Base-by-base conservation (phyloP, 768 basidiomycete genomes). In the Boletus pseudopeckii region DNA sequence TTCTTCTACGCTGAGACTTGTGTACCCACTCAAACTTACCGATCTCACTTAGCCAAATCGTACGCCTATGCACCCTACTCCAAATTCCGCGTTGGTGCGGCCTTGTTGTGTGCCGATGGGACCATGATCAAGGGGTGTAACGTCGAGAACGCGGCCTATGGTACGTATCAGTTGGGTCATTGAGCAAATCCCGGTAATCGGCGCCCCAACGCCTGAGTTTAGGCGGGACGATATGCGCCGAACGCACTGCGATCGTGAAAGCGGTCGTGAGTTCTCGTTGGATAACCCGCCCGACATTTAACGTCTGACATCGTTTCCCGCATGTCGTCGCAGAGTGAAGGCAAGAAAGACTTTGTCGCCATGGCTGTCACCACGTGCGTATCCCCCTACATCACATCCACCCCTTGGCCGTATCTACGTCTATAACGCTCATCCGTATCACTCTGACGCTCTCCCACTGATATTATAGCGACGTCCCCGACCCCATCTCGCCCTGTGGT, bases 181-280 rank as follows among this genome's bases (percentile, higher is more conserved):
- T 11, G 36, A 48, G 11, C 15, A 13, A 14, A 40, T 17, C 22
- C 11, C 14, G 1, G 15, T 37, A 6, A 33, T 38, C 40, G 15
- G 18, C 18, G 15, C 22, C 41, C 13, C 22, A 42, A 15, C 40
- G 22, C 14, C 5, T 20, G 32, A 6, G 5, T 22, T 20, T 9
- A 53, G 94, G 94, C 5, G 92, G 82, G 1, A 82, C 89, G 0
- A 95, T 98, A 54, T 98, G 96, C 60, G 96, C 96, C 0, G 96
- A 99, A 68, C 77, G 95, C 30, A 98, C 96, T 0, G 95, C 95
- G 0, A 76, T 99, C 50, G 88, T 93, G n/a, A 97, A 97, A 70
- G 95, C 92, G 26, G 84, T 88, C 20, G 94, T 95, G 57, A 70
- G 90, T 47, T 24, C 15, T 36, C 46, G 7, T 36, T 17, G 15